phyloP scores from a whole-genome alignment of 495 filamentous ascomycete genomes.

The Coniosporium apollinis region DNA sequence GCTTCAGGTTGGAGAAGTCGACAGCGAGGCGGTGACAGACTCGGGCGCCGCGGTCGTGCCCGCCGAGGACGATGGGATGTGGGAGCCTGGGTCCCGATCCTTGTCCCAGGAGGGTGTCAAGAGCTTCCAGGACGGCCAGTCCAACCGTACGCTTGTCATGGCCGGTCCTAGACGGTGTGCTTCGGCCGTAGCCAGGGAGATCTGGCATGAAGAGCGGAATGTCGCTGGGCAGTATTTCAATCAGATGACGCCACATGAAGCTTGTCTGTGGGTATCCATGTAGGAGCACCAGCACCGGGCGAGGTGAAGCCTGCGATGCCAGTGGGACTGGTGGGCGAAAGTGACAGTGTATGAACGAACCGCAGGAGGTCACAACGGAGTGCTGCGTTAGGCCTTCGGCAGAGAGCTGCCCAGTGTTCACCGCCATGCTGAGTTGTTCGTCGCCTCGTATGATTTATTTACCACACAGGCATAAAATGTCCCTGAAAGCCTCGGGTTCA shows the following conservation, averaged over 20 bases:
- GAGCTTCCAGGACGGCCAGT: slow-evolving; percentile 20
- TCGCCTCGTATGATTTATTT: too few relatives aligned
- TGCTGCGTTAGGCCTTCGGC: too few relatives aligned
- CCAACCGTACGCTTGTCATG: slow-evolving; percentile 26
- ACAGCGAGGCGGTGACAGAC: slow-evolving; percentile 31
- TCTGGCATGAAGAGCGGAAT: slow-evolving; percentile 15
- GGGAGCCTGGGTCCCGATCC: not conserved
- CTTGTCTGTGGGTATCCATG: slow-evolving; percentile 19
- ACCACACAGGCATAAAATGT: too few relatives aligned
- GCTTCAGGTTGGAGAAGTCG: slow-evolving; percentile 6
- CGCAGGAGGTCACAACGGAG: too few relatives aligned
- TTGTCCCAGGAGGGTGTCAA: slow-evolving; percentile 13
- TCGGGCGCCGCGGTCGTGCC: slow-evolving; percentile 34
- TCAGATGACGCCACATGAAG: slow-evolving; percentile 19
- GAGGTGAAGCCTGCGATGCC: too few relatives aligned
- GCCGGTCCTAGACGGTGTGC: slow-evolving; percentile 7
- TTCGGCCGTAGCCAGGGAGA: slow-evolving; percentile 32
- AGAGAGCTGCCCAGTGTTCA: too few relatives aligned
- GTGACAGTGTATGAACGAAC: too few relatives aligned
- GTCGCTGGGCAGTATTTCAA: slow-evolving; percentile 12
- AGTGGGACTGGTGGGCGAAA: too few relatives aligned
- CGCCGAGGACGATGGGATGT: slow-evolving; percentile 20
- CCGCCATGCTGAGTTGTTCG: too few relatives aligned
- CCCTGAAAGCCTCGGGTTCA: too few relatives aligned
- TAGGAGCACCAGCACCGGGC: slow-evolving; percentile 16